A percentile compares a stretch with the other conserved stretches of the same genome.
phyloP scores from a whole-genome alignment of 192 early-diverging fungal genomes.

The Dimargaris xerosporica region DNA sequence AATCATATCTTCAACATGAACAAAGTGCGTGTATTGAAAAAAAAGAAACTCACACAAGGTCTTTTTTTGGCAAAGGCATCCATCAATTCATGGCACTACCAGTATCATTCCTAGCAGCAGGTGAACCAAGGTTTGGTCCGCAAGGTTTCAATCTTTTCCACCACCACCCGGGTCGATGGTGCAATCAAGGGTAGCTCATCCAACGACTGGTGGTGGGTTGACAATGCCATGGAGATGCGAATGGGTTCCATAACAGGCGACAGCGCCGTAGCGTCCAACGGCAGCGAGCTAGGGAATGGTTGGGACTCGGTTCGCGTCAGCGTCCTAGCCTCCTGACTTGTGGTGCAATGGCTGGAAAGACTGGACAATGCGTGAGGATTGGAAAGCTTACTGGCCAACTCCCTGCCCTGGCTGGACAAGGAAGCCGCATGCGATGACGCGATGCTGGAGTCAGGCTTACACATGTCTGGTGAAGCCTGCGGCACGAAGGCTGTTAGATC shows the following conservation, averaged over 20 bases:
- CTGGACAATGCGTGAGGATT: neutral
- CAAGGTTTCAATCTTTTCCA: neutral
- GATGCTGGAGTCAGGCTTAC: too few relatives aligned
- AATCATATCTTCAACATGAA: too few relatives aligned
- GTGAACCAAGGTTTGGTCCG: neutral
- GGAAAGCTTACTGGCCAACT: too few relatives aligned
- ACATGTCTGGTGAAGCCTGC: too few relatives aligned
- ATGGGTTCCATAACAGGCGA: neutral
- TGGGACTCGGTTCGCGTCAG: neutral
- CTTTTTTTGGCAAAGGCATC: too few relatives aligned
- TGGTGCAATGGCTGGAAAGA: neutral
- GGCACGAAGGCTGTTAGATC: too few relatives aligned
- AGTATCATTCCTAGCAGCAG: neutral
- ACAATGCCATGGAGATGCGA: neutral
- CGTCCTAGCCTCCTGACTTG: neutral
- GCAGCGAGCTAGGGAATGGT: neutral
- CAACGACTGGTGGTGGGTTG: neutral
- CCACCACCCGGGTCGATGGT: neutral
- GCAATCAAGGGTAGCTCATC: neutral
- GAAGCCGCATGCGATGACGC: too few relatives aligned
- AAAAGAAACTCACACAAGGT: too few relatives aligned
- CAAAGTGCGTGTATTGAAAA: too few relatives aligned
- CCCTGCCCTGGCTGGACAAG: too few relatives aligned
- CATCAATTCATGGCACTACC: too few relatives aligned
- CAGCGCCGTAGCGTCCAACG: neutral